These are phyloP conservation scores for Naganishia liquefaciens DNA, from an alignment of 1,284 basidiomycete species.

Conservation along the genomic window DNA sequence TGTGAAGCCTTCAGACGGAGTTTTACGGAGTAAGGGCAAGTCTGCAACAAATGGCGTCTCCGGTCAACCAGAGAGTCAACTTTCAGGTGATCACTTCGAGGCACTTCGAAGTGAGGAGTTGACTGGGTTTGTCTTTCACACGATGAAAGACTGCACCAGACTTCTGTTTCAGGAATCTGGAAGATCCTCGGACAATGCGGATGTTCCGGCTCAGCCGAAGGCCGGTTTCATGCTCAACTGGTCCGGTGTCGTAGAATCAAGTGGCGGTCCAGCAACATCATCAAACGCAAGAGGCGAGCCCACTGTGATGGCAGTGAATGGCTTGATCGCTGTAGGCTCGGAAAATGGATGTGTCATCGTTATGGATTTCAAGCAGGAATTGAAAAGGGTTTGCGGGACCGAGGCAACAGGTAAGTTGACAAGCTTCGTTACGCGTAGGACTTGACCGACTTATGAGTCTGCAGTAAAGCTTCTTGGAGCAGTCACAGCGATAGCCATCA, in stretches of 20 bases:
- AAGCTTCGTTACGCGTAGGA: slow-evolving; percentile 33
- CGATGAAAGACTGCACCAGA: slow-evolving; percentile 25
- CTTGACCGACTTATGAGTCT: not conserved
- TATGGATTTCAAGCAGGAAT: slow-evolving; percentile 85
- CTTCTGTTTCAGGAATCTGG: not conserved
- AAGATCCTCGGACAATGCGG: not conserved
- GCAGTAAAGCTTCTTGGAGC: slow-evolving; percentile 67
- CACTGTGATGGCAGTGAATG: slow-evolving; percentile 80
- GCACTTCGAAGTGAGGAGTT: not conserved
- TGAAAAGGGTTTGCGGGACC: slow-evolving; percentile 74
- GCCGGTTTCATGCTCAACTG: slow-evolving; percentile 9
- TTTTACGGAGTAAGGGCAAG: too few relatives aligned
- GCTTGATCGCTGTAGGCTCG: slow-evolving; percentile 86
- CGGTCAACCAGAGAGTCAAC: too few relatives aligned
- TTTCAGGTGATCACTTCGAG: too few relatives aligned
- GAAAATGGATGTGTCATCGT: slow-evolving; percentile 74
- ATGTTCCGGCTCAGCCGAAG: not conserved
- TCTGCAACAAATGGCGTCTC: too few relatives aligned
- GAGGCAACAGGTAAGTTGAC: slow-evolving; percentile 63
- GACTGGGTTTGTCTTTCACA: slow-evolving; percentile 25
- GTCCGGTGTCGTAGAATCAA: slow-evolving; percentile 3
- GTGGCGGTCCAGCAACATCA: not conserved
- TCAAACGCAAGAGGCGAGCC: slow-evolving; percentile 61
- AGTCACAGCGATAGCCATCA: slow-evolving; percentile 88
- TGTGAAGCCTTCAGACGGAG: slow-evolving; percentile 49